Base-by-base conservation (phyloP, 2,329 filamentous ascomycete genomes). In the Colletotrichum theobromicola region DNA sequence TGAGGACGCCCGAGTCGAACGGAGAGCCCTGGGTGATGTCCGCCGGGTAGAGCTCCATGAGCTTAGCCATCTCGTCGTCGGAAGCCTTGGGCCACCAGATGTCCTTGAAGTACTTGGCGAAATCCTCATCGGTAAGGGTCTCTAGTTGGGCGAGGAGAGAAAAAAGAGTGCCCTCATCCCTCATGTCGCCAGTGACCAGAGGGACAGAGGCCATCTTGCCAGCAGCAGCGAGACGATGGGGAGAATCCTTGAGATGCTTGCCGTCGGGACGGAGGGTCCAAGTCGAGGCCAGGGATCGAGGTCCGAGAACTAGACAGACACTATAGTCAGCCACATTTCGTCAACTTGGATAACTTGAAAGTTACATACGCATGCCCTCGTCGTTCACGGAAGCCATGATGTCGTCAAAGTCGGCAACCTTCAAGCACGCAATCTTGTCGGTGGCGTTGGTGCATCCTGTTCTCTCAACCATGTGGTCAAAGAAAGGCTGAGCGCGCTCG, bases 161-260 rank as follows among this genome's bases (percentile, higher is more conserved):
- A 79, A 93, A 93, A 6, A 93, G 80, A 0, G 91, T 92, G 7
- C 91, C 91, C 80, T 94, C 92, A 79, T 94, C 92, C 83, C 93
- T 90, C 81, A 91, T 89, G 78, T 91, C 87, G 42, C 92, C 91
- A 30, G 90, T 84, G 70, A 94, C 92, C 78, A 93, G 87, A 3
- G 92, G 92, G 0, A 93, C 89, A 9, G 53, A 61, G 2, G 69
- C 69, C 62, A 72, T 72, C 55, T 61, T 72, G 12, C 63, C 63
- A 37, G 69, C 69, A 10, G 50, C 24, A 26, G 35, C 55, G 3
- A 72, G 62, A 13, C 62, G 53, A 12, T 72, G 53, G 3, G 62
- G 53, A 7, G 63, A 67, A 21, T 67, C 69, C 35, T 67, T 72
- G 15, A 67, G 69, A 32, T 67, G 55, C 21, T 67, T 67, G 12